Conservation (phyloP, 352 stramenopile species). For the Globisporangium nunn region DNA sequence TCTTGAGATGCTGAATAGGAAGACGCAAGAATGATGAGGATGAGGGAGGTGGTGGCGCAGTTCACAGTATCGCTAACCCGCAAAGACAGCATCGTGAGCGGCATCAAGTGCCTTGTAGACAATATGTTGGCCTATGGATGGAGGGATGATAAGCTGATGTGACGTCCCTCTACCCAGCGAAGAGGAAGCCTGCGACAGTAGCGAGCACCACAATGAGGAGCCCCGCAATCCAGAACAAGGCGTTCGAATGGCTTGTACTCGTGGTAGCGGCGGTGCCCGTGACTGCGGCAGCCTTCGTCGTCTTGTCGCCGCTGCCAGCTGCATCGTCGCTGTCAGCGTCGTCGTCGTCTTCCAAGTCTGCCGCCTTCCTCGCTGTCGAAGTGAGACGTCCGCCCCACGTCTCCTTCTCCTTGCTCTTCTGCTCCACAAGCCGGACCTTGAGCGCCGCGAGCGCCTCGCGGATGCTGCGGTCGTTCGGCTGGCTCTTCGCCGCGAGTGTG, state of each 20-base stretch:
- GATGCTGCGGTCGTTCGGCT: slow-evolving; percentile 68
- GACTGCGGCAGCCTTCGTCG: slow-evolving; percentile 6
- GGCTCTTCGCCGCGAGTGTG: slow-evolving; percentile 44
- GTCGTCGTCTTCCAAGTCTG: slow-evolving; percentile 10
- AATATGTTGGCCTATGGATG: too few species aligned
- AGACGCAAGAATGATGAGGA: background rate
- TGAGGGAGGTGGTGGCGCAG: background rate
- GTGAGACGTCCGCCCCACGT: slow-evolving; percentile 60
- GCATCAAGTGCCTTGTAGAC: background rate
- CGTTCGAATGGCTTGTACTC: slow-evolving; percentile 6
- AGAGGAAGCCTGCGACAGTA: slow-evolving; percentile 24
- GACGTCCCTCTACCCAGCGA: slow-evolving; percentile 3
- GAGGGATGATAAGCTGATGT: background rate
- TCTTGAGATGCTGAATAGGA: background rate
- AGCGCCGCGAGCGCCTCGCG: slow-evolving; percentile 45
- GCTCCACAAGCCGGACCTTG: slow-evolving; percentile 37
- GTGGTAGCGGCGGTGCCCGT: too few species aligned
- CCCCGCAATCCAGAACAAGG: slow-evolving; percentile 29
- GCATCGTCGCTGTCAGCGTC: background rate
- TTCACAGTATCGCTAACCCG: background rate
- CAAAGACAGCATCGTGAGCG: background rate
- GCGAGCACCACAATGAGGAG: slow-evolving; percentile 29
- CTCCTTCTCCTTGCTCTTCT: slow-evolving; percentile 62
- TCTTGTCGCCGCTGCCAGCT: slow-evolving; percentile 11
- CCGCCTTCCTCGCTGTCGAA: background rate